Evolutionary conservation across 1,139 yeast species (phyloP).

Genomic region (Scheffersomyces cryptocercus): DNA sequence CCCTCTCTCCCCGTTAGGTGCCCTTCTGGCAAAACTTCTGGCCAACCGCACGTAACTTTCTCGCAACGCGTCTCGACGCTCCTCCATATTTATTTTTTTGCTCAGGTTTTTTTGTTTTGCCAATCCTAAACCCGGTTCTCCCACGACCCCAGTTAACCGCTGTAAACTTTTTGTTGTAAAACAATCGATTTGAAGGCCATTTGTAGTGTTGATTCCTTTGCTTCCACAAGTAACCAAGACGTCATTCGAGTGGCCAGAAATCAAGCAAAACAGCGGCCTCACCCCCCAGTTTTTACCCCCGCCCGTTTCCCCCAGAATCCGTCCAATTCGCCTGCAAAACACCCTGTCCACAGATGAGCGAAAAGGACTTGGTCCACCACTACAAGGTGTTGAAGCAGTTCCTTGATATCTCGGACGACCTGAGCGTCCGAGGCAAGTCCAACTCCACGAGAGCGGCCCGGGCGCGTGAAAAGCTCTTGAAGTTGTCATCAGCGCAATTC

Average conservation of each 20-base stretch:
- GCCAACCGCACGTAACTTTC: too few relatives aligned
- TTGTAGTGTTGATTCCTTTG: too few relatives aligned
- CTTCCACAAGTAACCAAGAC: too few relatives aligned
- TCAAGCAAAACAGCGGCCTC: not conserved
- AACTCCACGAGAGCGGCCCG: conserved; percentile 64
- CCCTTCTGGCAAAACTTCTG: too few relatives aligned
- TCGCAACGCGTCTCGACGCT: too few relatives aligned
- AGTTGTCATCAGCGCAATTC: conserved; percentile 82
- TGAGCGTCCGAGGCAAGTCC: conserved; percentile 40
- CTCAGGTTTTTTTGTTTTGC: too few relatives aligned
- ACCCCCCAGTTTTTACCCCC: not conserved
- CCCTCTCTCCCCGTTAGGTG: too few relatives aligned
- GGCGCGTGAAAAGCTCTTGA: conserved; percentile 82
- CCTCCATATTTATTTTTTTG: too few relatives aligned
- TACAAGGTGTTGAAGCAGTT: conserved; percentile 54
- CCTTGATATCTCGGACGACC: conserved; percentile 53
- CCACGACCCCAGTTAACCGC: too few relatives aligned
- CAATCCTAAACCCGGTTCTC: too few relatives aligned
- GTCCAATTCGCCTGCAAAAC: not conserved
- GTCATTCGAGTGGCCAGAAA: not conserved
- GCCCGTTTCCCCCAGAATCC: not conserved
- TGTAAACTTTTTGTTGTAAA: too few relatives aligned
- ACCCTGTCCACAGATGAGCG: conserved; percentile 24
- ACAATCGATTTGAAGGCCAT: too few relatives aligned
- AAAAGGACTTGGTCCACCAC: conserved; percentile 44